Percentiles rank a stretch among this genome's conserved stretches.
These are phyloP conservation scores for Priceomyces melissophilus DNA, from an alignment of 805 yeast genomes.

Conservation along the genomic window DNA sequence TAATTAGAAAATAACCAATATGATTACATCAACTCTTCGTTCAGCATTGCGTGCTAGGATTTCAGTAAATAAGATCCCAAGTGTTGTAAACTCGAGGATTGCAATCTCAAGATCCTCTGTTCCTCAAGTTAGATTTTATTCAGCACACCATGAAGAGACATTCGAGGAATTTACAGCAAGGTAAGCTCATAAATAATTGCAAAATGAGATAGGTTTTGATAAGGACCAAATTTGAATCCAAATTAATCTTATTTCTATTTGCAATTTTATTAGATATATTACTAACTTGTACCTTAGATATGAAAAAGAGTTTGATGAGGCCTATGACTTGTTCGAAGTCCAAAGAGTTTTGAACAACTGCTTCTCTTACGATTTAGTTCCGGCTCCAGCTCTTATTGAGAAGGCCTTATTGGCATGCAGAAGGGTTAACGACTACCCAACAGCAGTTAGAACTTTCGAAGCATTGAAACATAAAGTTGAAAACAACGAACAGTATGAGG, in stretches of 20 bases:
- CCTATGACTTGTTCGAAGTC: slow-evolving; percentile 46
- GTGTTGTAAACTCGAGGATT: slow-evolving; percentile 21
- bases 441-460: slow-evolving; percentile 97
- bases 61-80: slow-evolving; percentile 24
- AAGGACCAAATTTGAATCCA: too few species aligned
- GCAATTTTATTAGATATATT: background rate
- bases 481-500: slow-evolving; percentile 88
- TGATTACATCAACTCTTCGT: slow-evolving; percentile 42
- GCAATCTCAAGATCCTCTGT: slow-evolving; percentile 19
- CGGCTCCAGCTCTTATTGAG: slow-evolving; percentile 94
- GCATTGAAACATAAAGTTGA: slow-evolving; percentile 96
- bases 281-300: slow-evolving; percentile 49
- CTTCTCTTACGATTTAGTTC: slow-evolving; percentile 97
- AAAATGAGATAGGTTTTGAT: too few species aligned
- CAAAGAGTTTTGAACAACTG: slow-evolving; percentile 95
- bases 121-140: slow-evolving; percentile 60
- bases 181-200: slow-evolving; percentile 32
- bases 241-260: too few species aligned
- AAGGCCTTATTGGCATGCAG: slow-evolving; percentile 97
- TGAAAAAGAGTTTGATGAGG: slow-evolving; percentile 87
- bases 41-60: slow-evolving; percentile 38
- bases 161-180: slow-evolving; percentile 90
- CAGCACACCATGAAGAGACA: slow-evolving; percentile 81
- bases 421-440: slow-evolving; percentile 98
- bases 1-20: slow-evolving; percentile 10